Evolutionary conservation across 495 filamentous ascomycete genomes (phyloP).

Genomic region (Terfezia claveryi): DNA sequence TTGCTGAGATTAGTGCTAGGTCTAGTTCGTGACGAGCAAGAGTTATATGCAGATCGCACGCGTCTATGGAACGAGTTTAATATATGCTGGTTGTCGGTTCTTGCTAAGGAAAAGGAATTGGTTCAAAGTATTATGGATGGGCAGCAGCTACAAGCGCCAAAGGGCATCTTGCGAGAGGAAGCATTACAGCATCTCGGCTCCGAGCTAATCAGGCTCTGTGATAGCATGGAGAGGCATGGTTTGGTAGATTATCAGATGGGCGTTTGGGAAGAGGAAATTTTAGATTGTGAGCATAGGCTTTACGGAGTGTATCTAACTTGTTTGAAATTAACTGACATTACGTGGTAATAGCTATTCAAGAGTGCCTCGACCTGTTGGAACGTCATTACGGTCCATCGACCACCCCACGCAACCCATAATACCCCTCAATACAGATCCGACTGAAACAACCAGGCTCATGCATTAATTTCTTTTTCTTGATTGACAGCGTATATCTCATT

Average conservation of each 20-base stretch:
- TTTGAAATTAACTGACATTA: no score
- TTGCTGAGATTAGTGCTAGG: slow-evolving; percentile 27
- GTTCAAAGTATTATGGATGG: slow-evolving; percentile 35
- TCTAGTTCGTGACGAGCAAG: slow-evolving; percentile 52
- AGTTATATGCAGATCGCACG: slow-evolving; percentile 44
- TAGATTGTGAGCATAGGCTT: slow-evolving; percentile 38
- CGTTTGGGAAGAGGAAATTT: slow-evolving; percentile 84
- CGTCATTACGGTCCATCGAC: background rate
- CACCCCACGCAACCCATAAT: background rate
- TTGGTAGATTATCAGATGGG: slow-evolving; percentile 95
- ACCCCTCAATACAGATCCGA: background rate
- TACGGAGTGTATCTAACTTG: no score
- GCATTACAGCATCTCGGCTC: slow-evolving; percentile 58
- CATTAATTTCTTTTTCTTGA: no score
- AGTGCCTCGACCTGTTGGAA: slow-evolving; percentile 19
- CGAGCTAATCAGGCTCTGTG: slow-evolving; percentile 60
- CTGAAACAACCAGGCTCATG: background rate
- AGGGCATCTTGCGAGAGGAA: slow-evolving; percentile 43
- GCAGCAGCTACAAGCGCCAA: slow-evolving; percentile 34
- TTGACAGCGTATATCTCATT: no score
- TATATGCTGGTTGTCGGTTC: slow-evolving; percentile 69
- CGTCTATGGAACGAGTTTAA: slow-evolving; percentile 91
- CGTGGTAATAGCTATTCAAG: slow-evolving; percentile 12
- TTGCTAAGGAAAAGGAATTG: slow-evolving; percentile 73
- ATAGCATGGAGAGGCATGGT: slow-evolving; percentile 67